Evolutionary conservation across 2,329 filamentous ascomycete species (phyloP), one percentile per base, ranked within the genome.

Genomic region (Sporothrix mexicana): DNA sequence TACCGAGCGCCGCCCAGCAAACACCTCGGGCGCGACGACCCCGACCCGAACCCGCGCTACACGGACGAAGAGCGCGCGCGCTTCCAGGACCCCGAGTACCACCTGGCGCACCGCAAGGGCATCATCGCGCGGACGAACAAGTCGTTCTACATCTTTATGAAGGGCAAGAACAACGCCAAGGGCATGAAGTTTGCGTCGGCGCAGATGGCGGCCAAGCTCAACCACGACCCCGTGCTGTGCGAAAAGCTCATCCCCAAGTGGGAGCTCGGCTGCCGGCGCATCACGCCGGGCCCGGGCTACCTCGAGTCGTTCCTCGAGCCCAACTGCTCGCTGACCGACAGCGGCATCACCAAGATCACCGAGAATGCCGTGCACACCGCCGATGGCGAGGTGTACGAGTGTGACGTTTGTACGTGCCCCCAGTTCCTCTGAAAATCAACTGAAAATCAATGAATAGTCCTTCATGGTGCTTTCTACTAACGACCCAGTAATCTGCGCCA

Each of bases 321-420:
- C 20, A 87, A 88, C 68, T 83, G 86, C 10, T 77, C 79, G 13
- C 80, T 81, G 7, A 79, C 84, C 41, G 79, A 79, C 55, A 80
- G 81, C 23, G 77, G 76, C 3, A 84, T 87, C 75, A 74, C 77
- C 20, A 77, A 78, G 67, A 77, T 86, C 59, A 79, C 78, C 0
- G 74, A 77, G 0, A 76, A 78, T 6, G 82, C 82, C 1, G 72
- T 79, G 20, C 74, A 79, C 43, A 75, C 79, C 10, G 74, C 74
- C 9, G 77, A 80, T 62, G 80, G 79, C 15, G 75, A 74, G 69
- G 70, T 75, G 23, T 77, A 80, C 68, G 70, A 76, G 68, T 59
- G 77, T 10, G 77, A 78, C 69, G 72, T 73, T 17, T 13, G 30
- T 36, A 30, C 30, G 30, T 30, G 5, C 5, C 2, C 30, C 30